These are phyloP conservation scores for Talaromyces piceae DNA, from an alignment of 2,329 filamentous ascomycete genomes.

Conservation along the genomic window DNA sequence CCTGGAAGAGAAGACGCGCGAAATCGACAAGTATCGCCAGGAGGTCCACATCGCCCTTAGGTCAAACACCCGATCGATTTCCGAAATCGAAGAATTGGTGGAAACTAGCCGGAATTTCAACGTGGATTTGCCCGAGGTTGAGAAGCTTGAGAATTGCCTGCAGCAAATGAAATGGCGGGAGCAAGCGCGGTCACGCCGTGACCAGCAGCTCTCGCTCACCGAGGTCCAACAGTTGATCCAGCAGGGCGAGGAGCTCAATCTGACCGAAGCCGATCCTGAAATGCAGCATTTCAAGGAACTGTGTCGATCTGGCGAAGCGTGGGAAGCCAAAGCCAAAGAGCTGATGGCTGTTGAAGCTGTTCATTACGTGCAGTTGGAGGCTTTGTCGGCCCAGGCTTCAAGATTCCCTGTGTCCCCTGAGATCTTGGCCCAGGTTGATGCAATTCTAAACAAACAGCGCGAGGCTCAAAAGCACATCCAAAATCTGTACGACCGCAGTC, in stretches of 20 bases:
- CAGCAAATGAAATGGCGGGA: conserved; percentile 86
- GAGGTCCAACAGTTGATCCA: conserved; percentile 74
- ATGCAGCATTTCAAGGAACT: conserved; percentile 70
- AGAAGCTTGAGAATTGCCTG: conserved; percentile 69
- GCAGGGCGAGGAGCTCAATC: conserved; percentile 67
- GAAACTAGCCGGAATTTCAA: conserved; percentile 85
- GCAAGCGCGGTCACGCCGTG: conserved; percentile 61
- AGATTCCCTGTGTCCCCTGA: conserved; percentile 73
- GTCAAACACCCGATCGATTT: conserved; percentile 54
- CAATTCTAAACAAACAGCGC: conserved; percentile 89
- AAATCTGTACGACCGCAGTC: conserved; percentile 70
- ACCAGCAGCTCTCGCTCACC: conserved; percentile 61
- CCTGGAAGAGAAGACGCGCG: conserved; percentile 74
- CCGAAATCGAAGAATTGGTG: conserved; percentile 82
- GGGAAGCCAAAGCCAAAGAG: conserved; percentile 90
- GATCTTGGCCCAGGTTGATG: conserved; percentile 75
- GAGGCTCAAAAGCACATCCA: conserved; percentile 87
- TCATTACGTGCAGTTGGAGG: conserved; percentile 91
- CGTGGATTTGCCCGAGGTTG: conserved; percentile 82
- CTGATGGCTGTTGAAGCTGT: conserved; percentile 85
- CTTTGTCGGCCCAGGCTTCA: conserved; percentile 74
- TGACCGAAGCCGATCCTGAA: conserved; percentile 73
- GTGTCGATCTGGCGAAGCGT: conserved; percentile 67
- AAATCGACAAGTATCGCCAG: conserved; percentile 76
- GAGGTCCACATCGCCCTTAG: conserved; percentile 66